A percentile compares a stretch with the other conserved stretches of the same genome.
phyloP scores from a whole-genome alignment of 2,329 filamentous ascomycete genomes.

The Monosporascus sp. region DNA sequence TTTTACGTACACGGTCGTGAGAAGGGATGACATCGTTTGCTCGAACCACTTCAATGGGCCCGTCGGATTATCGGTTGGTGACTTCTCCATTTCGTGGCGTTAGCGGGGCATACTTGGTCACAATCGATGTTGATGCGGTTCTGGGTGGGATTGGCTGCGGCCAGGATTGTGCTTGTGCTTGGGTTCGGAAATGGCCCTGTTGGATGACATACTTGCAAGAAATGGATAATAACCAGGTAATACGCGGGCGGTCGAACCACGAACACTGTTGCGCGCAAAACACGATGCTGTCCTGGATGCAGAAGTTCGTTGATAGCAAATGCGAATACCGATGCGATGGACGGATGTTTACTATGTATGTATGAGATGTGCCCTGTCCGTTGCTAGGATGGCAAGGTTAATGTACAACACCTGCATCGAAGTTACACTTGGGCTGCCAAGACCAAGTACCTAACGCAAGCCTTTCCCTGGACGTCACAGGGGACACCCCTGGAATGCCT shows the following conservation, averaged over 20 bases:
- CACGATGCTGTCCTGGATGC: neutral
- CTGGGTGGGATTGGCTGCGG: neutral
- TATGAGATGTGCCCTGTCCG: no score
- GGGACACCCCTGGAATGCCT: no score
- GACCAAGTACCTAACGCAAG: no score
- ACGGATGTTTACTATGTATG: neutral
- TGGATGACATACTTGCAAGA: no score
- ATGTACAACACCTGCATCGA: no score
- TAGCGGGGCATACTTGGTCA: slow-evolving; percentile 13
- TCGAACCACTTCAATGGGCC: slow-evolving; percentile 14
- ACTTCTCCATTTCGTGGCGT: slow-evolving; percentile 18
- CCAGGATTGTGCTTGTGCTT: neutral
- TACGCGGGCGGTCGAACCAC: no score
- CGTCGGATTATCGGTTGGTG: slow-evolving; percentile 6
- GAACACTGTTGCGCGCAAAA: neutral
- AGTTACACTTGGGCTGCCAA: no score
- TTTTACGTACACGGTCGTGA: slow-evolving; percentile 54
- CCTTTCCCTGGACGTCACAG: no score
- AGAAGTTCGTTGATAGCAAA: neutral
- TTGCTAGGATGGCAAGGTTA: no score
- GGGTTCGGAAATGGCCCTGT: neutral
- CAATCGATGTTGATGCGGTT: neutral
- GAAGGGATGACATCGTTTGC: slow-evolving; percentile 66
- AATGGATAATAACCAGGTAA: no score
- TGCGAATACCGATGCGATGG: neutral